phyloP scores from a whole-genome alignment of 176 grass and related monocot genomes.

The Oryza rufipogon region DNA sequence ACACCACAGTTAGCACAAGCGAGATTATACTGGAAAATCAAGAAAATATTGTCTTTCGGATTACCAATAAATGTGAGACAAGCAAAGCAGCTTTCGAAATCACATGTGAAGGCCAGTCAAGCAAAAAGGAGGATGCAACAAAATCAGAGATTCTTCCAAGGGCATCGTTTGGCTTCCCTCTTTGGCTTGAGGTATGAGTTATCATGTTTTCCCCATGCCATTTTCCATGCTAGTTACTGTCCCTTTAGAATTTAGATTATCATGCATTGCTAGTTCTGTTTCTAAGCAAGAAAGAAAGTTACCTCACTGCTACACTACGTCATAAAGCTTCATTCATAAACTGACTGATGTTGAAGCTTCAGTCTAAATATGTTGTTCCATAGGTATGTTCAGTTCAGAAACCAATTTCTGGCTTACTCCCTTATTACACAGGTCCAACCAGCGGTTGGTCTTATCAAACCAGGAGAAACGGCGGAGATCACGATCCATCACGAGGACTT shows the following conservation, averaged over 20 bases:
- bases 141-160: constrained; percentile 66
- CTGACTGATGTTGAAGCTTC: constrained; percentile 14
- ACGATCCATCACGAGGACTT: constrained; percentile 84
- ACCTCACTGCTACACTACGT: background rate
- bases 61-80: constrained; percentile 74
- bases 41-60: constrained; percentile 66
- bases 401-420: background rate
- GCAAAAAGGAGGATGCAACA: constrained; percentile 56
- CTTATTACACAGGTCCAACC: constrained; percentile 65
- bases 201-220: too few relatives aligned
- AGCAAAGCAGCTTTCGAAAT: constrained; percentile 77
- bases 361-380: background rate
- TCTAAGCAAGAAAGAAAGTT: background rate
- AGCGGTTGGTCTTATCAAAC: constrained; percentile 72
- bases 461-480: constrained; percentile 71
- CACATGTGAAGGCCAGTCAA: constrained; percentile 72
- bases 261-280: background rate
- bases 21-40: constrained; percentile 79
- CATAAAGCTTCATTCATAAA: background rate
- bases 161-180: constrained; percentile 87
- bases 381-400: too few relatives aligned
- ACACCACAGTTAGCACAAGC: constrained; percentile 72
- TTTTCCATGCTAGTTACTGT: background rate
- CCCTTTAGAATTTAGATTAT: too few relatives aligned
- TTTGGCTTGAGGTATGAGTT: constrained; percentile 85